A percentile compares a stretch with the other conserved stretches of the same genome.
phyloP scores from a whole-genome alignment of 495 filamentous ascomycete species.

The Hyaloscypha bicolor region DNA sequence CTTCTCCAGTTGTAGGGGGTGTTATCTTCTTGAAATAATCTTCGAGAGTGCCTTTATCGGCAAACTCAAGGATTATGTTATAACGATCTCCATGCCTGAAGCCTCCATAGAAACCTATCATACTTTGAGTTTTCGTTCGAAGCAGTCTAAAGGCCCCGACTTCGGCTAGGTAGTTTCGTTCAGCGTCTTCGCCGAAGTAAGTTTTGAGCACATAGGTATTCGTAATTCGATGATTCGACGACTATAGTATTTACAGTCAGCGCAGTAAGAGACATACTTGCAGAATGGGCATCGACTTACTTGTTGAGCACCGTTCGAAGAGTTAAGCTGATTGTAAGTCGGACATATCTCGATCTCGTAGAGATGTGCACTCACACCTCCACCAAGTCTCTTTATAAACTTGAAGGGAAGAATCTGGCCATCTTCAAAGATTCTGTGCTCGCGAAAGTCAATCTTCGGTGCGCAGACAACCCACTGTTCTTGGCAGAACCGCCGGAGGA shows the following conservation, averaged over 20 bases:
- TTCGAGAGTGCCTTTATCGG: conserved; percentile 40
- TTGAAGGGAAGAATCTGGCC: conserved; percentile 36
- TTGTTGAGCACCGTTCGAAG: too few relatives aligned
- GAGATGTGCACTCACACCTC: conserved; percentile 26
- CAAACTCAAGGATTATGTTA: conserved; percentile 48
- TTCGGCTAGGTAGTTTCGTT: conserved; percentile 39
- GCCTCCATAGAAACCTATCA: conserved; percentile 45
- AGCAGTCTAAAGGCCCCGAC: conserved; percentile 38
- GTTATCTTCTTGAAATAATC: conserved; percentile 35
- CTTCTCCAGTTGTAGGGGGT: conserved; percentile 33
- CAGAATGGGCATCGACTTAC: too few relatives aligned
- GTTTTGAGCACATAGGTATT: conserved; percentile 44
- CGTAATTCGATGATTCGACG: neutral
- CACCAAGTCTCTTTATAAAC: conserved; percentile 11
- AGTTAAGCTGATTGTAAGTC: conserved; percentile 23
- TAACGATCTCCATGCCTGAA: conserved; percentile 38
- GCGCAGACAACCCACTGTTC: conserved; percentile 44
- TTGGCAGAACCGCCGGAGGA: conserved; percentile 23
- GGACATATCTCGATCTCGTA: conserved; percentile 33
- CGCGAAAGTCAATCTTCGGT: neutral
- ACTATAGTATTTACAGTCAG: neutral
- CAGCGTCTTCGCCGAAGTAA: conserved; percentile 35
- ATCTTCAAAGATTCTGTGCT: conserved; percentile 13
- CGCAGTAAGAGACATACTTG: too few relatives aligned
- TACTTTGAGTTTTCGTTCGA: conserved; percentile 24